phyloP scores from a whole-genome alignment of 306 rosid species.

The Mucuna pruriens region DNA sequence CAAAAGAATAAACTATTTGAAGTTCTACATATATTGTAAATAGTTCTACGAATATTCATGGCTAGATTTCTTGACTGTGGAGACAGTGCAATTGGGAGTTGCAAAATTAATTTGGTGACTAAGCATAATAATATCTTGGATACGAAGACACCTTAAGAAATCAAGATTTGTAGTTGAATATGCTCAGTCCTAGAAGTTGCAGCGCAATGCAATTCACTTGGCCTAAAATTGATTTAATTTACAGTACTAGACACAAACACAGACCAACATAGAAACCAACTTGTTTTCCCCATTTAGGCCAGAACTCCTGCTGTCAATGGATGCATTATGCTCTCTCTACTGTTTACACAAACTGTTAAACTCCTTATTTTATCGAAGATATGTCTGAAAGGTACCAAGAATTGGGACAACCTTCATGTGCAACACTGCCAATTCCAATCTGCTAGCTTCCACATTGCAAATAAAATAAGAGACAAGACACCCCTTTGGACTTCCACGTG shows the following conservation, averaged over 20 bases:
- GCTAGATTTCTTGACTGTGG: neutral
- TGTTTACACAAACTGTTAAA: slow-evolving; percentile 44
- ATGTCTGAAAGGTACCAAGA: slow-evolving; percentile 46
- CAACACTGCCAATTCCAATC: slow-evolving; percentile 50
- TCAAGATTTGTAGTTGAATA: neutral
- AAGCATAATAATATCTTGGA: neutral
- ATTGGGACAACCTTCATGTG: slow-evolving; percentile 57
- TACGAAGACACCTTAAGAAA: neutral
- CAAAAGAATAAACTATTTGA: neutral
- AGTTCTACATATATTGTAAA: neutral
- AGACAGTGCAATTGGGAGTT: neutral
- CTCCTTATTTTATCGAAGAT: slow-evolving; percentile 31
- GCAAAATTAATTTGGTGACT: slow-evolving; percentile 11
- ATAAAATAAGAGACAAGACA: slow-evolving; percentile 40
- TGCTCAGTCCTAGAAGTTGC: neutral
- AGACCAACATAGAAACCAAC: slow-evolving; percentile 11
- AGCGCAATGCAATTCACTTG: neutral
- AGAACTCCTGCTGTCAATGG: slow-evolving; percentile 29
- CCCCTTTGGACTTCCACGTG: slow-evolving; percentile 51
- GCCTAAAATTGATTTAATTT: slow-evolving; percentile 19
- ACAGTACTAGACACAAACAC: neutral
- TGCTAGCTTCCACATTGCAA: slow-evolving; percentile 30
- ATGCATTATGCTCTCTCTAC: slow-evolving; percentile 51
- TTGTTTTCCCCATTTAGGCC: neutral
- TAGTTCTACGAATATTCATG: neutral